Percentiles rank a stretch among this genome's conserved stretches.
These are phyloP conservation scores for Cercophora newfieldiana DNA, from an alignment of 495 filamentous ascomycete genomes.

Conservation along the genomic window DNA sequence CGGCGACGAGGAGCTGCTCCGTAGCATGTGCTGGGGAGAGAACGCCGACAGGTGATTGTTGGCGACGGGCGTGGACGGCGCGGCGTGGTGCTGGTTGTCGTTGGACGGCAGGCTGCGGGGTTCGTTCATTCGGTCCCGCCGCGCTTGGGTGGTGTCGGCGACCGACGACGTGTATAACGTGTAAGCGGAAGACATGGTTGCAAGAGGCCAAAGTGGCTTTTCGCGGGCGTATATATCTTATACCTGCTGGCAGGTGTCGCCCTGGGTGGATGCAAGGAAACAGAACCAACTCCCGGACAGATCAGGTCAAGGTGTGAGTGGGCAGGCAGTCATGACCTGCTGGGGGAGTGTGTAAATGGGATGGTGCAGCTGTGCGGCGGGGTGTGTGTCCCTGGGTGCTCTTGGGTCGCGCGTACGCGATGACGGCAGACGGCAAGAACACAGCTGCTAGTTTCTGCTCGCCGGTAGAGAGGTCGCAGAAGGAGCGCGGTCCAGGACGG, in stretches of 20 bases:
- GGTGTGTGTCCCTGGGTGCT: constrained; percentile 2
- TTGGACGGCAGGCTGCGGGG: constrained; percentile 29
- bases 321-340: constrained; percentile 25
- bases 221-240: constrained; percentile 25
- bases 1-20: constrained; percentile 43
- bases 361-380: constrained; percentile 22
- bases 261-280: constrained; percentile 1
- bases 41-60: constrained; percentile 41
- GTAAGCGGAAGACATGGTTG: constrained; percentile 37
- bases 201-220: constrained; percentile 17
- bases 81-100: constrained; percentile 22
- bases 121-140: constrained; percentile 28
- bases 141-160: constrained; percentile 26
- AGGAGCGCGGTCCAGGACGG: constrained; percentile 16
- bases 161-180: constrained; percentile 30
- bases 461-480: constrained; percentile 14
- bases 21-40: constrained; percentile 38
- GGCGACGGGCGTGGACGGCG: constrained; percentile 26
- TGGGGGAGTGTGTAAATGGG: constrained; percentile 8
- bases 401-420: neutral
- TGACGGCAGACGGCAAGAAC: constrained; percentile 1
- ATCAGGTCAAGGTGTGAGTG: constrained; percentile 11
- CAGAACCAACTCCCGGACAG: constrained; percentile 11
- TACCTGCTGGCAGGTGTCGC: constrained; percentile 2
- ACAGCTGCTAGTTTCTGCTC: neutral